Base-by-base conservation (phyloP, 2,329 filamentous ascomycete species). In the Diaporthe sp. region DNA sequence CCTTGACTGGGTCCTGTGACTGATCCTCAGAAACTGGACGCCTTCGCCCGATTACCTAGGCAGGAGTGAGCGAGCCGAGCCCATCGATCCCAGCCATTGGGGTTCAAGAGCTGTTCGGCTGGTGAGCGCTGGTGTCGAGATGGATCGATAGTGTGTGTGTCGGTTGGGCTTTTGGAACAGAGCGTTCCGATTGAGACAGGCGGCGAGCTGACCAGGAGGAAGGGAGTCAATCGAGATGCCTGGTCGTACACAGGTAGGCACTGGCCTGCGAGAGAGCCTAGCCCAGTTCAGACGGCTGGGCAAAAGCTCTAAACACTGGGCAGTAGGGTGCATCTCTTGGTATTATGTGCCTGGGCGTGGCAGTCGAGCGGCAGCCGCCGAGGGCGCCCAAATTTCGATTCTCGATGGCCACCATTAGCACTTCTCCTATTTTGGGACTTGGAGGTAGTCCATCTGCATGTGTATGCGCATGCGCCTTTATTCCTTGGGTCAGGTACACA, bases 1-100 rank as follows among this genome's bases (percentile, higher is more conserved):
- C 64, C 45, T 38, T 52, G 64, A 45, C 42, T 67, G 61, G 61
- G 35, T 38, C 64, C 52, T 52, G 64, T 67, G 64, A 50, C 45
- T 7, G 8, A 52, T 38, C 30, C 13, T 35, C 64, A 52, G 64
- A 52, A 45, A 45, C 61, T 67, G 61, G 15, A 19, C 25, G 35
- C 8, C n/a, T 28, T 52, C 30, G n/a, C 33, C 12, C 42, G 17
- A 28, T 30, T 15, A 67, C 5, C 22, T 19, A 22, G 17, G 17
- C 42, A 22, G 17, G 42, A 19, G 28, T 64, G 58, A 50, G 28
- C 19, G 25, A 50, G 28, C 47, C 13, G 19, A 50, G 42, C 10
- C 42, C 6, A 50, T 25, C 35, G 42, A 50, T 19, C 8, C 22
- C 38, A 50, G 61, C 61, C 61, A 66, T 19, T 33, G 10, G 5